phyloP scores from a whole-genome alignment of 129 eudicot species.

The Centaurea solstitialis region DNA sequence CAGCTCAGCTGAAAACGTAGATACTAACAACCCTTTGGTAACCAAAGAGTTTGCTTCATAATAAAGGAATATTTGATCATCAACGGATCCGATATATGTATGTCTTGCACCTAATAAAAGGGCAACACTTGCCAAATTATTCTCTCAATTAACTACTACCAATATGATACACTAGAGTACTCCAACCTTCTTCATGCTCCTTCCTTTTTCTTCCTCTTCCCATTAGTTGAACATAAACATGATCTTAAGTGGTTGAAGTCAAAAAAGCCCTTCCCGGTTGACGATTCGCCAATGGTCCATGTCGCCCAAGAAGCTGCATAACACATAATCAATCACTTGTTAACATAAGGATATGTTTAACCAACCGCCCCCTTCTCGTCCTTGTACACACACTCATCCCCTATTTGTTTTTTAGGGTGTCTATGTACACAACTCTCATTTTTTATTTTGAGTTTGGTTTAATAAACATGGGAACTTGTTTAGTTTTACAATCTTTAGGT shows the following conservation, averaged over 20 bases:
- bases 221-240: not conserved
- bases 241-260: slow-evolving; percentile 23
- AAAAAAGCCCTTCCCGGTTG: slow-evolving; percentile 56
- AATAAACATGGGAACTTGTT: too few relatives aligned
- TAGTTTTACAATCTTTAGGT: too few relatives aligned
- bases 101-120: not conserved
- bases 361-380: not conserved
- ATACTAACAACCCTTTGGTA: not conserved
- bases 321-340: not conserved
- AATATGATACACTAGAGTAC: not conserved
- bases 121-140: not conserved
- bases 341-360: not conserved
- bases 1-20: too few relatives aligned
- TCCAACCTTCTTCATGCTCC: not conserved
- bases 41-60: not conserved
- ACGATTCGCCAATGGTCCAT: slow-evolving; percentile 50
- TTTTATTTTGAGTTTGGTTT: too few relatives aligned
- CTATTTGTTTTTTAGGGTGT: too few relatives aligned
- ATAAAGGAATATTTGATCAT: not conserved
- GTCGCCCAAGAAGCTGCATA: slow-evolving; percentile 57
- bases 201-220: not conserved
- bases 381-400: too few relatives aligned
- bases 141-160: not conserved
- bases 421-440: too few relatives aligned
- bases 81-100: not conserved